Evolutionary conservation across 108 stramenopile genomes (phyloP), one percentile per base, ranked within the genome.

Genomic region (Cyclostephanos tholiformis): DNA sequence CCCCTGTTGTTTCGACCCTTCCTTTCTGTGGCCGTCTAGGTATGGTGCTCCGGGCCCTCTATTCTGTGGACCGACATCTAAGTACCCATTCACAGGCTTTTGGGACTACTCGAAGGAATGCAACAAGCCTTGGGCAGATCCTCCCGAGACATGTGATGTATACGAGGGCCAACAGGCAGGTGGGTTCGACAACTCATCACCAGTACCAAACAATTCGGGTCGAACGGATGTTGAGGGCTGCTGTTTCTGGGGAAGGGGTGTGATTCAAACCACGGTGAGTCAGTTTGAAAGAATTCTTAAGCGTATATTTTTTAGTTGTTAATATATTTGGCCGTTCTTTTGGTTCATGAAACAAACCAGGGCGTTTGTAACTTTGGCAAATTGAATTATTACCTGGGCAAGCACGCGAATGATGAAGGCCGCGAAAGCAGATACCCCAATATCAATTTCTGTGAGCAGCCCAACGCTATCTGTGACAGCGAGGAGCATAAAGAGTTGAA

Each of bases 41-140:
- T 80, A 65, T 9, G 76, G 75, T 39, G 80, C 75, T 7, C 83
- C 83, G 20, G 83, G 69, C 16, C 80, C 83, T 20, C 69, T 84
- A 20, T 77, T 52, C 53, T 84, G 83, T 46, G 71, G 64, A 19
- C 83, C 83, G 0, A 77, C 73, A 39, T 27, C 71, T 8, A 23
- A 29, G 30, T 52, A 53, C 39, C 74, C 71, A 7, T 72, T 63
- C 64, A 84, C 80, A n/a, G 83, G 83, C 32, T 72, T 77, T 43
- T 84, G 83, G 83, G 83, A 84, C 41, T 36, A 71, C 49, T 55
- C 71, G 2, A 63, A 62, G 32, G 76, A 76, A 68, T 84, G 83
- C 49, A 73, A 81, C 63, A 71, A 63, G 23, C 75, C 65, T 2
- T 72, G 17, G 41, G 23, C 14, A 0, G 17, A 51, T 20, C 77